phyloP scores from a whole-genome alignment of 345 rosid species.

The Acer saccharum region DNA sequence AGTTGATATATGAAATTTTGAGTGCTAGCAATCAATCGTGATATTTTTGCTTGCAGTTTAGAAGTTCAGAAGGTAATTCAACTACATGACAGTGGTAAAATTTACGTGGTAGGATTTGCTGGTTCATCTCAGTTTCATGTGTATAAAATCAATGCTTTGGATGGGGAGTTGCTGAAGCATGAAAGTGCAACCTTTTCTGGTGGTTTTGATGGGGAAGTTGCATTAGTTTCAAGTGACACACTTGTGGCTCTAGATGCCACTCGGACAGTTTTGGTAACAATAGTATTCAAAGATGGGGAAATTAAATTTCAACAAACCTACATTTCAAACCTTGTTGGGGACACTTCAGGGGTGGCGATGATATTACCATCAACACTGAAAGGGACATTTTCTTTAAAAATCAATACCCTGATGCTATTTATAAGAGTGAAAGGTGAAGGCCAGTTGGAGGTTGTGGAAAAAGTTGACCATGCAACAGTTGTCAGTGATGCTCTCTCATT shows the following conservation, averaged over 20 bases:
- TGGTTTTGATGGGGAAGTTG: conserved; percentile 62
- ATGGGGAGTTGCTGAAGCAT: conserved; percentile 74
- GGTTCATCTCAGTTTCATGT: conserved; percentile 60
- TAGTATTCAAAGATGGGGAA: conserved; percentile 54
- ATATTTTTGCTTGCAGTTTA: conserved; percentile 53
- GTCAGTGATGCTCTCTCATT: conserved; percentile 77
- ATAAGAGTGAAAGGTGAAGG: conserved; percentile 57
- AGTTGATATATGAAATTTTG: neutral
- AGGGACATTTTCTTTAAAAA: conserved; percentile 63
- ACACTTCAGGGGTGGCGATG: conserved; percentile 49
- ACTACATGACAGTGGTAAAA: conserved; percentile 48
- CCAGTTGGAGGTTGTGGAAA: conserved; percentile 69
- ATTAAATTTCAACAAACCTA: conserved; percentile 57
- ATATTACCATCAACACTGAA: conserved; percentile 57
- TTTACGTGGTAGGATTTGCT: conserved; percentile 68
- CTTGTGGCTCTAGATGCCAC: conserved; percentile 73
- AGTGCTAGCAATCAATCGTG: conserved; percentile 19
- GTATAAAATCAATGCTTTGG: conserved; percentile 65
- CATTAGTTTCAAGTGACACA: conserved; percentile 64
- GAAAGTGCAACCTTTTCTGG: conserved; percentile 60
- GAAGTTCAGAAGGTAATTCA: conserved; percentile 75
- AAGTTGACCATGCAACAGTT: conserved; percentile 55
- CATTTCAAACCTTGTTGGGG: conserved; percentile 58
- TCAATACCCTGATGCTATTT: conserved; percentile 41
- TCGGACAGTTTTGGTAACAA: conserved; percentile 54